Conservation (phyloP, 1,139 yeast genomes). For the Petasospora fabianii region DNA sequence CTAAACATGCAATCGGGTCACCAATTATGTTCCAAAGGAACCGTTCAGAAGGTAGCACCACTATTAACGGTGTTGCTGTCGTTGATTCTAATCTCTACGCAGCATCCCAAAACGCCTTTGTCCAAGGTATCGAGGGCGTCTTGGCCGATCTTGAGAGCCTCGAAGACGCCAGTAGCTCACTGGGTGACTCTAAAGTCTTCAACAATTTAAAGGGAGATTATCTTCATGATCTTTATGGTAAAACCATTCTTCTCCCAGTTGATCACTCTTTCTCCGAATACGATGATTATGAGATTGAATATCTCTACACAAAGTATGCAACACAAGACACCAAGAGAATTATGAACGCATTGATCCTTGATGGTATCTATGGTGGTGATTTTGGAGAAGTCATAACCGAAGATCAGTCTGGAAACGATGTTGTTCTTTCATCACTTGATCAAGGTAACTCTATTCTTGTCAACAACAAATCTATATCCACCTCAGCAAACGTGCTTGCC, state of each 20-base stretch:
- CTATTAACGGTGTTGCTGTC: conserved; percentile 50
- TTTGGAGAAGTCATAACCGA: conserved; percentile 17
- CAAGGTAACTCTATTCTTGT: conserved; percentile 33
- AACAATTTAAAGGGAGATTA: conserved; percentile 1
- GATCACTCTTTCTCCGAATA: conserved; percentile 37
- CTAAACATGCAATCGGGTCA: conserved; percentile 4
- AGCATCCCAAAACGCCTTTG: conserved; percentile 62
- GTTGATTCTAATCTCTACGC: conserved; percentile 66
- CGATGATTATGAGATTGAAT: conserved; percentile 44
- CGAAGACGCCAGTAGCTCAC: conserved; percentile 35
- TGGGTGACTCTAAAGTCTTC: conserved; percentile 9
- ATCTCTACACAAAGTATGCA: conserved; percentile 39
- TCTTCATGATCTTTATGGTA: conserved; percentile 10
- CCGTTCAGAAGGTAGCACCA: conserved; percentile 19
- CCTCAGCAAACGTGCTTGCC: conserved; percentile 42
- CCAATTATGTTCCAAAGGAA: conserved; percentile 19
- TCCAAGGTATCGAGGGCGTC: conserved; percentile 65
- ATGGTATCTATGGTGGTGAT: conserved; percentile 36
- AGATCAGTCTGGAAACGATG: conserved; percentile 27
- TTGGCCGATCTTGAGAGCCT: conserved; percentile 42
- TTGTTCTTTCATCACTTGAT: conserved; percentile 20
- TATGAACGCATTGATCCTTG: conserved; percentile 35
- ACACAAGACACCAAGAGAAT: conserved; percentile 33
- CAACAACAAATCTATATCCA: conserved; percentile 28
- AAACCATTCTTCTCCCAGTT: conserved; percentile 42